Evolutionary conservation across 805 yeast genomes (phyloP).

Genomic region (Barnettozyma vustinii): DNA sequence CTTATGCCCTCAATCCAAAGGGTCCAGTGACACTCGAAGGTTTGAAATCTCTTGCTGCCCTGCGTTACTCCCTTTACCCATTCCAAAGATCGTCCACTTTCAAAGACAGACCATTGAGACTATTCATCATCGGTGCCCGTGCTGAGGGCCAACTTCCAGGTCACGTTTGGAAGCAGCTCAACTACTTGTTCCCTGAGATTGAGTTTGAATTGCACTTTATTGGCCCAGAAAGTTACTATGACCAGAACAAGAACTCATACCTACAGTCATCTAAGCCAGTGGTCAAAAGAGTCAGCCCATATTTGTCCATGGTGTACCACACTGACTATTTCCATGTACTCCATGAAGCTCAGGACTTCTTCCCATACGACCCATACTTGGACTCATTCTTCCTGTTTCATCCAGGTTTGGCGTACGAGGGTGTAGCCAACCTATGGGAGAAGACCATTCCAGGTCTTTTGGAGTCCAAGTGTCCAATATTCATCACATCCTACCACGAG

Average conservation of each 20-base stretch:
- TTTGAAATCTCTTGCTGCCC: conserved; percentile 85
- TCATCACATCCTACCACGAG: conserved; percentile 84
- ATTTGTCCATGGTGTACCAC: conserved; percentile 71
- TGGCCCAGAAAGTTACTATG: conserved; percentile 88
- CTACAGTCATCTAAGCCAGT: conserved; percentile 57
- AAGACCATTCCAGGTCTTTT: conserved; percentile 80
- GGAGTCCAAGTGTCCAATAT: conserved; percentile 90
- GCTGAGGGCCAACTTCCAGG: conserved; percentile 92
- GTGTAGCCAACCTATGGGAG: conserved; percentile 73
- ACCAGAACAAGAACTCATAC: conserved; percentile 62
- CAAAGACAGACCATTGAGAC: conserved; percentile 83
- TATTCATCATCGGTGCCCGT: conserved; percentile 86
- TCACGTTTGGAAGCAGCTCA: conserved; percentile 92
- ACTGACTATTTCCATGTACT: conserved; percentile 88
- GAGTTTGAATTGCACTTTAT: conserved; percentile 84
- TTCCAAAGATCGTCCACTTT: conserved; percentile 45
- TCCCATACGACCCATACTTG: conserved; percentile 96
- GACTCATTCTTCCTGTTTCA: conserved; percentile 93
- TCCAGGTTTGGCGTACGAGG: conserved; percentile 87
- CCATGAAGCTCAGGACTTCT: conserved; percentile 89
- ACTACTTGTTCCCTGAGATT: conserved; percentile 76
- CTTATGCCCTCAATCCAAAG: conserved; percentile 73
- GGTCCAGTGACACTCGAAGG: conserved; percentile 93
- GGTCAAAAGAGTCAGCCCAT: conserved; percentile 66
- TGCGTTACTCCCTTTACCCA: conserved; percentile 86